These are phyloP conservation scores for Coemansia sp. DNA, from an alignment of 192 early-diverging fungal genomes.

Conservation along the genomic window DNA sequence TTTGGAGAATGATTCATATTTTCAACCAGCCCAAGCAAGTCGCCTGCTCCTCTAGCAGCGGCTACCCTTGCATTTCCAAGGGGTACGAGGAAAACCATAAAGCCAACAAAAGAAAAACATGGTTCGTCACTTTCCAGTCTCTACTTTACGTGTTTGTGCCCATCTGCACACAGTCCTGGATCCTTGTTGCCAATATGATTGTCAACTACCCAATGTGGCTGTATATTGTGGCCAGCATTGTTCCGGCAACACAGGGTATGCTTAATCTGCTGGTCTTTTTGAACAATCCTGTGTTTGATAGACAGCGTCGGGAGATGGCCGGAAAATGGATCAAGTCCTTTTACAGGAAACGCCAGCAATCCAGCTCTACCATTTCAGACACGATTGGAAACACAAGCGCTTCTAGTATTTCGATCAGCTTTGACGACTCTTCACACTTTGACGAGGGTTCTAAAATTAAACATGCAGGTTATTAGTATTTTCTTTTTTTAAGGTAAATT, in stretches of 20 bases:
- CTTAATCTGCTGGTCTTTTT: constrained; percentile 38
- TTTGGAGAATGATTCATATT: neutral
- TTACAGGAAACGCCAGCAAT: constrained; percentile 1
- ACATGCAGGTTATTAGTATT: neutral
- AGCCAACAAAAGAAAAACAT: neutral
- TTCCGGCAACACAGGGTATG: constrained; percentile 42
- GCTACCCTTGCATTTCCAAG: neutral
- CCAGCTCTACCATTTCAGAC: neutral
- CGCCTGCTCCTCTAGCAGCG: neutral
- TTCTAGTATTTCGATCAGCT: neutral
- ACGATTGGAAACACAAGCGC: neutral
- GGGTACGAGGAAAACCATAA: constrained; percentile 11
- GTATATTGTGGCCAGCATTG: constrained; percentile 46
- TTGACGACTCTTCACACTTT: neutral
- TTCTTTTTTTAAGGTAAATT: neutral
- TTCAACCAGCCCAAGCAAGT: neutral
- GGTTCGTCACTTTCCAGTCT: constrained; percentile 19
- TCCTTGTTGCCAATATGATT: constrained; percentile 37
- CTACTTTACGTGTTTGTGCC: constrained; percentile 29
- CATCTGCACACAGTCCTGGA: constrained; percentile 43
- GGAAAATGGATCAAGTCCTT: neutral
- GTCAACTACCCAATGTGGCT: constrained; percentile 38
- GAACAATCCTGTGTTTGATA: constrained; percentile 28
- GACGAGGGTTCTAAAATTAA: neutral
- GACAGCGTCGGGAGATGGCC: neutral